Base-by-base conservation (phyloP, 208 protist species). In the Trypanosoma cruzi region DNA sequence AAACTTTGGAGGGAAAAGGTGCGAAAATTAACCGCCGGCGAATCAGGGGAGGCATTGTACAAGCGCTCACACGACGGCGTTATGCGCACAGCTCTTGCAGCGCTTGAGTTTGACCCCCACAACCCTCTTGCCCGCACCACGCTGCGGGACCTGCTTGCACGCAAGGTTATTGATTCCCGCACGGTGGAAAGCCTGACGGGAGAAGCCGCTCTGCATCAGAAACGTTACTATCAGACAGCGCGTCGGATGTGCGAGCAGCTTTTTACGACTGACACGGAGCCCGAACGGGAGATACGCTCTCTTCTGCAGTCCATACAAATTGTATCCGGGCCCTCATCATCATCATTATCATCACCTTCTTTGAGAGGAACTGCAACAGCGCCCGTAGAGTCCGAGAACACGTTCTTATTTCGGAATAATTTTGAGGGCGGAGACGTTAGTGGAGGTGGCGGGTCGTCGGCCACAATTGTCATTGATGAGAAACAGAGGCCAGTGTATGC, bases 1-100 rank as follows among this genome's bases (percentile, higher is more conserved):
- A 73, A 76, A 24, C 65, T 90, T 34, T 85, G 84, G 81, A 73
- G 14, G 8, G 81, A 84, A 58, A 80, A 82, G 65, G 75, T 81
- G 29, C 56, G 40, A 20, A 46, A 31, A 48, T 42, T 67, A 34
- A 57, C 14, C 29, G 32, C 0, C 26, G 32, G 16, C 29, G 48
- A 48, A 28, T 29, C 24, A 55, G 40, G 58, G 48, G 48, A 22
- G 24, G 50, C 32, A 28, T 56, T 68, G n/a, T 68, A 71, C 53
- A 20, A 44, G 18, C 52, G 63, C 0, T 68, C 76, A 14, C 79
- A 85, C 29, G 85, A 91, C 64, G 74, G 73, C 13, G 77, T 91
- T 14, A 71, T 91, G 73, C 82, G 86, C 11, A 75, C 74, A 16
- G 53, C 80, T 13, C 70, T 91, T n/a, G 80, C 86, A 2, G 79